Evolutionary conservation across 2,329 filamentous ascomycete genomes (phyloP), one percentile per base, ranked within the genome.

Genomic region (Penicillium sp.): DNA sequence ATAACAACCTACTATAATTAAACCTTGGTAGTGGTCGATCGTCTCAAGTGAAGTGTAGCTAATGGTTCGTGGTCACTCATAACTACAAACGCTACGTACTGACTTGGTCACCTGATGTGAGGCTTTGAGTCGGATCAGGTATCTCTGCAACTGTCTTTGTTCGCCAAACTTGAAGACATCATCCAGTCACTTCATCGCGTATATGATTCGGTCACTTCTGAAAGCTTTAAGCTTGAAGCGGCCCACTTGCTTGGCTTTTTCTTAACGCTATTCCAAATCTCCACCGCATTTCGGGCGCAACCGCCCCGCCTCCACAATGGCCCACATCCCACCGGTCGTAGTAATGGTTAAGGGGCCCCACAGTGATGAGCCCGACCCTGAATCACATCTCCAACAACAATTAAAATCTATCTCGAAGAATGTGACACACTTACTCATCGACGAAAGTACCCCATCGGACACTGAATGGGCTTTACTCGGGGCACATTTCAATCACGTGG

Each of bases 381-480:
- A 43, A 26, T 31, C 49, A 3, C n/a, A 48, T 16, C 59, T 64
- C 7, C 50, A 63, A 33, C 7, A 31, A 1, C 64, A 69, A 46
- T 57, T 70, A 9, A 39, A 60, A 24, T 39, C 35, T 0, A 64
- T 68, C 14, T 63, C 67, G 0, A 54, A 41, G 22, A 55, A 63
- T 31, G 52, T 48, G 4, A 37, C 48, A 4, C 29, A 41, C 9
- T 61, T 71, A 2, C 16, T 27, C 5, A 63, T 70, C 7, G 52
- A 61, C 8, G 53, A 64, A 10, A 56, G 65, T 29, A 61, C 64
- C 1, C 68, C 68, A 0, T 69, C 66, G 1, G 50, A 66, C 24
- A 33, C 37, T 1, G 69, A 69, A 51, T 69, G 67, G 66, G 55
- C 37, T 5, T 48, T 69, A 11, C 63, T 70, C 16, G 47, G 63